Percentiles rank a stretch among this genome's conserved stretches.
Evolutionary conservation across 2,329 filamentous ascomycete species (phyloP).

Genomic region (Stagonosporopsis chrysanthemi): DNA sequence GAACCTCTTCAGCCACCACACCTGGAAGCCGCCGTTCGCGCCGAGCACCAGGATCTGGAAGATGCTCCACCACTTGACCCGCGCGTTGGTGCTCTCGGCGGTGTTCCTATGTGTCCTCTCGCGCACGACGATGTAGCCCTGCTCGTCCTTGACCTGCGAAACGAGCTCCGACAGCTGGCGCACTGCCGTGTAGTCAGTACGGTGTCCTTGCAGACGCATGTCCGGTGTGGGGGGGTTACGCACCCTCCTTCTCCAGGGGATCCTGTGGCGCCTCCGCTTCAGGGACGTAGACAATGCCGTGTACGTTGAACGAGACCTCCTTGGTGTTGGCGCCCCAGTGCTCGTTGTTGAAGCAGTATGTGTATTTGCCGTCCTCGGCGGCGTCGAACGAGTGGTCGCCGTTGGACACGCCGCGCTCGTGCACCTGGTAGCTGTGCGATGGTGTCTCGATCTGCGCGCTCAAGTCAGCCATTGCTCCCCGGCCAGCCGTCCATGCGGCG

Average conservation of each 20-base stretch:
- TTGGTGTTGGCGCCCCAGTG: conserved; percentile 96
- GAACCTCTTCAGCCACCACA: conserved; percentile 99
- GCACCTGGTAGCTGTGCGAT: conserved; percentile 74
- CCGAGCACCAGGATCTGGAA: conserved; percentile 91
- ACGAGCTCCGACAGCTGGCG: conserved; percentile 84
- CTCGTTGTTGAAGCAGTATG: conserved; percentile 99
- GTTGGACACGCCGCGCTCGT: conserved; percentile 81
- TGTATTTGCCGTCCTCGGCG: conserved; percentile 82
- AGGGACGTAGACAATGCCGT: conserved; percentile 96
- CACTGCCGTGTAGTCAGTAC: conserved; percentile 61
- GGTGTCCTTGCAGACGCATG: no score
- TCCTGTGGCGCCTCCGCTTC: conserved; percentile 85
- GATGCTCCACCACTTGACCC: conserved; percentile 99
- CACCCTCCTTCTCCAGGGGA: conserved; percentile 90
- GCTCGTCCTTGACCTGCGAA: conserved; percentile 94
- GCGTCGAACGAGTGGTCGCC: conserved; percentile 95
- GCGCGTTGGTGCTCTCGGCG: conserved; percentile 94
- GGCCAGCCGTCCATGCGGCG: no score
- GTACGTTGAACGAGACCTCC: conserved; percentile 99
- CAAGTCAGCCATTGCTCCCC: conserved; percentile 11
- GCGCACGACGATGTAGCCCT: conserved; percentile 93
- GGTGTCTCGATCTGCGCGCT: conserved; percentile 77
- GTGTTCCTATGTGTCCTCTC: conserved; percentile 98
- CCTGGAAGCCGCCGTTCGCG: conserved; percentile 94
- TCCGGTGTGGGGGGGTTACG: conserved; percentile 27